Percentiles rank a stretch among this genome's conserved stretches.
These are phyloP conservation scores for Laetiporus sulphureus DNA, from an alignment of 1,284 basidiomycete species.

Conservation along the genomic window DNA sequence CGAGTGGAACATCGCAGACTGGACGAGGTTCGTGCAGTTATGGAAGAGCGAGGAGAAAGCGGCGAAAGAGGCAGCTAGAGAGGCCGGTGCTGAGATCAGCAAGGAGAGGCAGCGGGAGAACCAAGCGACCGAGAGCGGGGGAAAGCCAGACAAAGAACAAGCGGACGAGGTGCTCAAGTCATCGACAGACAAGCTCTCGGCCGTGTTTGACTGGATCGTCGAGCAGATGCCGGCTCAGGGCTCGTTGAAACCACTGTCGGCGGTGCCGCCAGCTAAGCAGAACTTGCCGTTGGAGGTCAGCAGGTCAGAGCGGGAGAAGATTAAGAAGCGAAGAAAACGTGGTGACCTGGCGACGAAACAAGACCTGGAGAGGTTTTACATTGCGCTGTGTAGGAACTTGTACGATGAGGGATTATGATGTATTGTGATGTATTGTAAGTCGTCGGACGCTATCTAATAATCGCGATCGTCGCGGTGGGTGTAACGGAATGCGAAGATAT, in stretches of 20 bases:
- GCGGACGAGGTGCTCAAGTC: conserved; percentile 56
- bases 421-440: neutral
- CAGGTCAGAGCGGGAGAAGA: conserved; percentile 5
- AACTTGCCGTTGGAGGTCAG: too few species aligned
- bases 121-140: conserved; percentile 4
- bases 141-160: conserved; percentile 28
- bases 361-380: conserved; percentile 72
- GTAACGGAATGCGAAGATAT: too few species aligned
- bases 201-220: conserved; percentile 70
- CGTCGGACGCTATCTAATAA: too few species aligned
- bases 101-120: conserved; percentile 12
- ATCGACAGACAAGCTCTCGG: conserved; percentile 64
- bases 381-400: conserved; percentile 68
- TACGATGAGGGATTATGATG: conserved; percentile 72
- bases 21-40: conserved; percentile 51
- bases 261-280: too few species aligned
- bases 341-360: conserved; percentile 52
- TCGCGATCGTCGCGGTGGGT: too few species aligned
- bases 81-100: conserved; percentile 19
- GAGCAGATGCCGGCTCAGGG: conserved; percentile 52
- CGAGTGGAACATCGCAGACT: conserved; percentile 54
- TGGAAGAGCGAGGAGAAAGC: conserved; percentile 50
- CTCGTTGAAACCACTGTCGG: conserved; percentile 8
- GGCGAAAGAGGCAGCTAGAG: conserved; percentile 28
- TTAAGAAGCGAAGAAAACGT: conserved; percentile 17